Base-by-base conservation (phyloP, 2,329 filamentous ascomycete species). In the Ceratocystis albifundus region DNA sequence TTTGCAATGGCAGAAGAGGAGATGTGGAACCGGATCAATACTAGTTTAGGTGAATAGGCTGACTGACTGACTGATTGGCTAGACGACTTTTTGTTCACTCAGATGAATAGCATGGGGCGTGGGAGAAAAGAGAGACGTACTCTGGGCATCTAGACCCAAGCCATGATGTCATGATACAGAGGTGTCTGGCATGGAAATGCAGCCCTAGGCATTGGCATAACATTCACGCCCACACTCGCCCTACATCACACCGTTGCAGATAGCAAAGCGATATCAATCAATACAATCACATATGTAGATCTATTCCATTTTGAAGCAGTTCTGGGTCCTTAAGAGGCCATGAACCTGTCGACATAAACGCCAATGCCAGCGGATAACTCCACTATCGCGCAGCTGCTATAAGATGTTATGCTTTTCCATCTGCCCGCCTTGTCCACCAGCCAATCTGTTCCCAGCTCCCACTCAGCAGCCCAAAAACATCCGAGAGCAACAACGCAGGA, bases 1-100 rank as follows among this genome's bases (percentile, higher is more conserved):
- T 74, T 87, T 32, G 80, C 79, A 7, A 81, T 79, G 15, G 83
- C 82, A 15, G 84, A 87, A 76, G 77, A 76, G 63, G 82, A 85
- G 73, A 79, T 87, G 28, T 87, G 84, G 84, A 81, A 80, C 10
- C 53, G 53, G 15, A 57, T 57, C 53, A 57, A 57, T 28, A 57
- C 28, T 7, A 57, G 53, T 57, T 12, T 57, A 17, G 53, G 53
- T 12, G 53, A 25, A 20, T 32, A 22, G 17, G 3, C 4, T 10
- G 22, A 3, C 28, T 20, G 22, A 3, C 28, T 20, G 28, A 1
- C 28, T 57, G 50, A 7, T 25, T 55, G 22, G 25, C 25, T 30
- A 8, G 20, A 8, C 4, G 36, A 4, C 8, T 15, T 41, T 12
- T 41, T 41, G 3, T 41, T 41, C 15, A 3, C 36, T 3, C 36